Conservation (phyloP, 78 protist species). For the Polysphondylium violaceum region DNA sequence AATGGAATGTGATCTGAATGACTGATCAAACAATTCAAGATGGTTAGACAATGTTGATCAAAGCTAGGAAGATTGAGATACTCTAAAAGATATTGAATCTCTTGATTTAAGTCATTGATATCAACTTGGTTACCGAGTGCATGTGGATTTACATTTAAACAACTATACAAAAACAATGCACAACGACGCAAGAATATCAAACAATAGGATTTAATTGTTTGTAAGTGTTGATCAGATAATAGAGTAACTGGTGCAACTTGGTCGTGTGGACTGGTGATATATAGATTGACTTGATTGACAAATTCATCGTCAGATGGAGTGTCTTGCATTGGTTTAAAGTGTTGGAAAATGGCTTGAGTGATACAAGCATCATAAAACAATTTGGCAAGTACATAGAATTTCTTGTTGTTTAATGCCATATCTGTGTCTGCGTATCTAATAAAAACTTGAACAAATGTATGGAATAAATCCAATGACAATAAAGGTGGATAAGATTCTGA, state of each 20-base stretch:
- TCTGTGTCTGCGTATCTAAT: constrained; percentile 19
- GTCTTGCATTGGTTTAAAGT: constrained; percentile 10
- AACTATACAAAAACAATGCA: constrained; percentile 22
- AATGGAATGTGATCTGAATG: constrained; percentile 40
- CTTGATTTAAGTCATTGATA: not conserved
- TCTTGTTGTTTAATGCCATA: not conserved
- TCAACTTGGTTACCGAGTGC: not conserved
- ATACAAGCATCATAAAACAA: constrained; percentile 49
- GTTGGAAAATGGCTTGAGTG: constrained; percentile 55
- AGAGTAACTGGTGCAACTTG: not conserved
- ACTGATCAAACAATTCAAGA: constrained; percentile 27
- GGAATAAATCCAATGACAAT: constrained; percentile 56
- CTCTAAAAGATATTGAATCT: constrained; percentile 9
- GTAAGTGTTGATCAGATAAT: not conserved
- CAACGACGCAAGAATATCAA: constrained; percentile 22
- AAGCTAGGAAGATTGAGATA: constrained; percentile 42
- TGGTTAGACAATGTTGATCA: not conserved
- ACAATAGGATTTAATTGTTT: not conserved
- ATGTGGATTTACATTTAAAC: constrained; percentile 29
- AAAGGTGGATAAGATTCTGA: constrained; percentile 47
- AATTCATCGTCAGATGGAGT: not conserved
- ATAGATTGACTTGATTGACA: constrained; percentile 2
- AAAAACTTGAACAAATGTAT: constrained; percentile 42
- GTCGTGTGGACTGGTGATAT: constrained; percentile 25
- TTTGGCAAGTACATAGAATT: constrained; percentile 39